Evolutionary conservation across 257 asterid genomes (phyloP).

Genomic region (Euphrasia confusa): DNA sequence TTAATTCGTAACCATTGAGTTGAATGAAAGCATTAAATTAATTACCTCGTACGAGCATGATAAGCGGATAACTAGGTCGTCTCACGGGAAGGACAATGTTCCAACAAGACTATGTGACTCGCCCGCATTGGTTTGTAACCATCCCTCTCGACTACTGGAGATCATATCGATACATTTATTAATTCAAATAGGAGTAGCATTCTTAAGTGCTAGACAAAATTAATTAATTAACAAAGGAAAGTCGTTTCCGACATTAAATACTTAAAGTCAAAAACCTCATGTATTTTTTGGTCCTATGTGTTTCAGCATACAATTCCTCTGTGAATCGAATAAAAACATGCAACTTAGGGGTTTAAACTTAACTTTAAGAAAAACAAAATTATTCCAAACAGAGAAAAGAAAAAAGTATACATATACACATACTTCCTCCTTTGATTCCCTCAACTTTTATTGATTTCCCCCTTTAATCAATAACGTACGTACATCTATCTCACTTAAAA

Average conservation of each 20-base stretch:
- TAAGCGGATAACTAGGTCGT: slow-evolving; percentile 38
- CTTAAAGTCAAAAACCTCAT: slow-evolving; percentile 50
- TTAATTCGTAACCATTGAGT: neutral
- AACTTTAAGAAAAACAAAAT: slow-evolving; percentile 16
- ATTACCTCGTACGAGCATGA: slow-evolving; percentile 41
- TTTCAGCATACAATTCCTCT: slow-evolving; percentile 34
- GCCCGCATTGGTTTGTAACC: slow-evolving; percentile 50
- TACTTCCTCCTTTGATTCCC: too few species aligned
- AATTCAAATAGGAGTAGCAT: neutral
- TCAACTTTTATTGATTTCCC: too few species aligned
- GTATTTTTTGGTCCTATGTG: slow-evolving; percentile 36
- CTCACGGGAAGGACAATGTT: slow-evolving; percentile 45
- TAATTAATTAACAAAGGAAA: too few species aligned
- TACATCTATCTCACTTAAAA: slow-evolving; percentile 31
- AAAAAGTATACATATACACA: slow-evolving; percentile 19
- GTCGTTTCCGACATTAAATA: too few species aligned
- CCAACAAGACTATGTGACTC: slow-evolving; percentile 47
- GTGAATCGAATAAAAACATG: slow-evolving; percentile 51
- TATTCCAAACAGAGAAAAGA: slow-evolving; percentile 30
- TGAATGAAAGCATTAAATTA: neutral
- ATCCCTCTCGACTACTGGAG: slow-evolving; percentile 60
- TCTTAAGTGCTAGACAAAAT: neutral
- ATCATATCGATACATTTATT: neutral
- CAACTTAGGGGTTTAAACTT: slow-evolving; percentile 17
- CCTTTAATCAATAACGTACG: slow-evolving; percentile 3